Evolutionary conservation across 768 basidiomycete species (phyloP).

Genomic region (Mycena polygramma): DNA sequence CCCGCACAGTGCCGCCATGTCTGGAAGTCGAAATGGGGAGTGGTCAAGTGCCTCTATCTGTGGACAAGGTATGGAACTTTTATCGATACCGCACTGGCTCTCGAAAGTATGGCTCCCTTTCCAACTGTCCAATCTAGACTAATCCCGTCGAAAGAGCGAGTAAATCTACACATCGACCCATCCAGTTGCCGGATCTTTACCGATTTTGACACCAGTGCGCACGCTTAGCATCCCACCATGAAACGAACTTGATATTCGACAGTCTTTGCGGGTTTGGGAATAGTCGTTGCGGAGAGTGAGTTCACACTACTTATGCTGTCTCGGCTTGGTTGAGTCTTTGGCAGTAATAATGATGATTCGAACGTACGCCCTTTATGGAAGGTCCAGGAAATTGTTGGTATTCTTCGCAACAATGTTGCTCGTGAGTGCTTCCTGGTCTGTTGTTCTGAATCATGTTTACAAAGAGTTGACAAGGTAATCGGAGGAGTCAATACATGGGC

Average conservation of each 20-base stretch:
- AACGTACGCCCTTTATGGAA: constrained; percentile 25
- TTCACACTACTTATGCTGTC: no score
- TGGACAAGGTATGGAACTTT: constrained; percentile 45
- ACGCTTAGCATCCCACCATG: no score
- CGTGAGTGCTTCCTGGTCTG: neutral
- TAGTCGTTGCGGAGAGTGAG: constrained; percentile 16
- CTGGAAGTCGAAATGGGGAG: constrained; percentile 41
- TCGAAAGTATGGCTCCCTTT: constrained; percentile 29
- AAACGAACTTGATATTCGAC: neutral
- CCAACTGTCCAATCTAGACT: neutral
- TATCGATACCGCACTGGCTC: constrained; percentile 36
- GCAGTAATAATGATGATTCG: constrained; percentile 27
- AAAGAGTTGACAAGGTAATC: neutral
- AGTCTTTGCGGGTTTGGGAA: constrained; percentile 14
- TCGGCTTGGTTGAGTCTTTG: neutral
- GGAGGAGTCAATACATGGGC: constrained; percentile 9
- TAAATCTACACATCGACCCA: neutral
- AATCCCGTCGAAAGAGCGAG: neutral
- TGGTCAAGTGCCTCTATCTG: constrained; percentile 44
- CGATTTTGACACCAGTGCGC: neutral
- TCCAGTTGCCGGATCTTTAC: neutral
- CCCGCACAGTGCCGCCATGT: constrained; percentile 24
- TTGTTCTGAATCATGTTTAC: neutral
- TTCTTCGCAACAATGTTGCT: constrained; percentile 18
- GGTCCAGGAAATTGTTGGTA: constrained; percentile 14